A percentile compares a stretch with the other conserved stretches of the same genome.
phyloP scores from a whole-genome alignment of 2,329 filamentous ascomycete genomes.

The Aschersonia sp. region DNA sequence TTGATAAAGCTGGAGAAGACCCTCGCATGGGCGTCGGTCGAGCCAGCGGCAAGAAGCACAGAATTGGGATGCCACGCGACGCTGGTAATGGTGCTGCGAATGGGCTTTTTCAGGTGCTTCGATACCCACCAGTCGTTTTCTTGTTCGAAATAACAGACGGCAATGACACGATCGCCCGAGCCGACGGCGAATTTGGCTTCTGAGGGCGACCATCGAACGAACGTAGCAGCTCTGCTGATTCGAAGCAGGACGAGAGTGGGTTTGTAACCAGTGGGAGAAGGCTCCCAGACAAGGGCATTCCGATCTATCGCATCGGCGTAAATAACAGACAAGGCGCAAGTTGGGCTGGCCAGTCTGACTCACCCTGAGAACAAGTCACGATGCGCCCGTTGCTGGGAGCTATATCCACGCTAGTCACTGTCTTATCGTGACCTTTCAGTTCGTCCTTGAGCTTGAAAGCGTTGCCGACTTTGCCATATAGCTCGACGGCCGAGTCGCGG shows the following conservation, averaged over 20 bases:
- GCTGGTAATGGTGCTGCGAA: constrained; percentile 90
- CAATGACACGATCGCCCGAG: constrained; percentile 87
- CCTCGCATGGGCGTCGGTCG: constrained; percentile 90
- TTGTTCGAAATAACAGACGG: constrained; percentile 96
- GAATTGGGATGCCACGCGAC: constrained; percentile 97
- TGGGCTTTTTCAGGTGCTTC: constrained; percentile 98
- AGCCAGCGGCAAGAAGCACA: constrained; percentile 83
- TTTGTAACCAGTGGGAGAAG: constrained; percentile 83
- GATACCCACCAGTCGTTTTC: constrained; percentile 99
- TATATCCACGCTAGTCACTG: constrained; percentile 90
- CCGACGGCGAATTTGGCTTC: constrained; percentile 97
- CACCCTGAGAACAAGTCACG: constrained; percentile 93
- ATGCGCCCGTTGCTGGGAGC: constrained; percentile 82
- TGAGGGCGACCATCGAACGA: constrained; percentile 91
- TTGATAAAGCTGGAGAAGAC: constrained; percentile 97
- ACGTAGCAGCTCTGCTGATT: constrained; percentile 92
- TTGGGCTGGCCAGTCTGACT: constrained; percentile 7
- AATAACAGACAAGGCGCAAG: too few species aligned
- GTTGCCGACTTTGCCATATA: constrained; percentile 61
- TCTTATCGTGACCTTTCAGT: constrained; percentile 93
- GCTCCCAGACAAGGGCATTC: constrained; percentile 97
- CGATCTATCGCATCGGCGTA: constrained; percentile 45
- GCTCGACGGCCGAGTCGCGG: constrained; percentile 77
- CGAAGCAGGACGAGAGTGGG: constrained; percentile 91
- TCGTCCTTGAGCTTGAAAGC: constrained; percentile 80